Percentiles rank a stretch among this genome's conserved stretches.
Conservation (phyloP, 805 yeast species). For the Wickerhamomyces rabaulensis region DNA sequence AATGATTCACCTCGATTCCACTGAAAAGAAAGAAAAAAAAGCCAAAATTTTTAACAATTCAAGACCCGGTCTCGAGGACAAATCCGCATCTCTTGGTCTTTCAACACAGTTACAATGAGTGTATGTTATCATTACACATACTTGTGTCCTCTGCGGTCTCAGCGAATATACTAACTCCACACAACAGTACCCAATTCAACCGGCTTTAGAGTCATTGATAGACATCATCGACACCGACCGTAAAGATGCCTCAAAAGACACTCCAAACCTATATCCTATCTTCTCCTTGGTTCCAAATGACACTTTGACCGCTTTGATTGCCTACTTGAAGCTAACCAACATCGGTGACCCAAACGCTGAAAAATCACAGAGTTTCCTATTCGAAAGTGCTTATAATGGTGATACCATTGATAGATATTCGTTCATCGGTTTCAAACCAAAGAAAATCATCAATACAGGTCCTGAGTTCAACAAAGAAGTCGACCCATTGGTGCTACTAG, state of each 20-base stretch:
- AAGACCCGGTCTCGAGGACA: too few species aligned
- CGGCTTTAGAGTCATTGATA: constrained; percentile 40
- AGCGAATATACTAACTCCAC: neutral
- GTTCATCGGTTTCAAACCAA: constrained; percentile 83
- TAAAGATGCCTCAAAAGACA: constrained; percentile 17
- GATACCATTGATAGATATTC: constrained; percentile 88
- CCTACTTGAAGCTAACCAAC: constrained; percentile 74
- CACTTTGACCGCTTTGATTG: constrained; percentile 82
- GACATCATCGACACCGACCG: constrained; percentile 36
- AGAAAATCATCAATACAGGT: constrained; percentile 80
- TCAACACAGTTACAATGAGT: neutral
- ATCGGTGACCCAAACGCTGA: constrained; percentile 45
- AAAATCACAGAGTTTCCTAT: constrained; percentile 66
- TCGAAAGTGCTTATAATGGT: constrained; percentile 87
- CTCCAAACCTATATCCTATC: constrained; percentile 76
- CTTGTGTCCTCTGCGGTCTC: too few species aligned
- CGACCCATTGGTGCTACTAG: constrained; percentile 77
- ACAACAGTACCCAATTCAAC: constrained; percentile 37
- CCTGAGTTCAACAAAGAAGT: constrained; percentile 48
- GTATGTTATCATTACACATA: neutral
- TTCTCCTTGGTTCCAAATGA: constrained; percentile 70
- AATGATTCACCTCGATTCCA: too few species aligned
- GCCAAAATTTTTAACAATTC: too few species aligned
- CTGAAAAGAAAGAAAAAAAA: too few species aligned
- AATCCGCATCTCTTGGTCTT: too few species aligned